Conservation (phyloP, 164 flowering plant genomes). For the Akebia trifoliata region DNA sequence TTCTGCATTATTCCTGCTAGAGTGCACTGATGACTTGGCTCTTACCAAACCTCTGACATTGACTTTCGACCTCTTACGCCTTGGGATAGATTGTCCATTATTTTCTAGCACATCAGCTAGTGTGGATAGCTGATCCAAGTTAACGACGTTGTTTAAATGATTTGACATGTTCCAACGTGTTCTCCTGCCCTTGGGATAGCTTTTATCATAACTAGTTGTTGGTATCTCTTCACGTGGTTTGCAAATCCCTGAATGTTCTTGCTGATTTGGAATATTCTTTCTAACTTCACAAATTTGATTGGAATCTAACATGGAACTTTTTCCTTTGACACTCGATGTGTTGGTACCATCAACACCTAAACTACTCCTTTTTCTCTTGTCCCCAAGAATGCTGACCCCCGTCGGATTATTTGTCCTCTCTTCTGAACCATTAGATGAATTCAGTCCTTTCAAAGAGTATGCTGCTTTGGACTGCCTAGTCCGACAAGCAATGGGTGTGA, state of each 20-base stretch:
- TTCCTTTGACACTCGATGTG: constrained; percentile 5
- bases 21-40: constrained; percentile 10
- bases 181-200: constrained; percentile 34
- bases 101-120: constrained; percentile 12
- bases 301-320: constrained; percentile 8
- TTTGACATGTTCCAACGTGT: constrained; percentile 21
- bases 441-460: constrained; percentile 11
- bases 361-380: constrained; percentile 9
- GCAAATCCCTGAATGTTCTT: constrained; percentile 11
- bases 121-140: constrained; percentile 12
- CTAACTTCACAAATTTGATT: constrained; percentile 10
- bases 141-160: constrained; percentile 11
- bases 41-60: no score
- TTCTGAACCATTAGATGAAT: no score
- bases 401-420: no score
- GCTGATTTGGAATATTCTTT: constrained; percentile 12
- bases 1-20: no score
- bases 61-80: constrained; percentile 15
- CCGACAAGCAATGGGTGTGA: constrained; percentile 42
- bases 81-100: constrained; percentile 14
- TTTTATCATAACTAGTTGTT: background rate
- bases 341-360: constrained; percentile 3
- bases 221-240: constrained; percentile 3
- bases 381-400: constrained; percentile 1
- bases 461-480: constrained; percentile 37